These are phyloP conservation scores for Curvularia sp. DNA, from an alignment of 2,329 filamentous ascomycete genomes.

Conservation along the genomic window DNA sequence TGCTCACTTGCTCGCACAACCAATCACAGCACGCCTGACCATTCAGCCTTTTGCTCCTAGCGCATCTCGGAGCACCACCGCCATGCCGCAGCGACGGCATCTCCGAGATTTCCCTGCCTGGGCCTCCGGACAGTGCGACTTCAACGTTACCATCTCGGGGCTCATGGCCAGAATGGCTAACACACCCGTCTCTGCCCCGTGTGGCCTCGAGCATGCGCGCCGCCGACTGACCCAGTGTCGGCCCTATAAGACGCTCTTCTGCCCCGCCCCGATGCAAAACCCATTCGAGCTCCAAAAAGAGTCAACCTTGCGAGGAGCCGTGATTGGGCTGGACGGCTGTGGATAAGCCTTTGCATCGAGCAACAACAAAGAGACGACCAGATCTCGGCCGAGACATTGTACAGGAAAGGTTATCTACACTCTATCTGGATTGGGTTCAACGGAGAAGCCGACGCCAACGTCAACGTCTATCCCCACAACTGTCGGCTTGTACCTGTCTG, in stretches of 20 bases:
- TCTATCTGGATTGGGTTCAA: background rate
- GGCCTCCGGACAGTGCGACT: slow-evolving; percentile 3
- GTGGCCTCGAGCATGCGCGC: background rate
- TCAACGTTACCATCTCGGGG: slow-evolving; percentile 6
- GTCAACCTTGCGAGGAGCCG: background rate
- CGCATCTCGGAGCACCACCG: slow-evolving; percentile 4
- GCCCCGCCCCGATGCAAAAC: background rate
- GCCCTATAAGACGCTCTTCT: background rate
- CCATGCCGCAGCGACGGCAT: slow-evolving; percentile 10
- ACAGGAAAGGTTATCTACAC: background rate
- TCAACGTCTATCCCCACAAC: background rate
- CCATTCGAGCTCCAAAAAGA: background rate
- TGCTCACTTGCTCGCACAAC: background rate
- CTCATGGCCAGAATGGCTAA: slow-evolving; percentile 10
- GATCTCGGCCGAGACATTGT: background rate
- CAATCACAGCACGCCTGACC: background rate
- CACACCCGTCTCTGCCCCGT: background rate
- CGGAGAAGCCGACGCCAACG: background rate
- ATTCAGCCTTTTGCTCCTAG: slow-evolving; percentile 1
- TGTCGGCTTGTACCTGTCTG: background rate
- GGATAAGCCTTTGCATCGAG: background rate
- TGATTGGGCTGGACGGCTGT: background rate
- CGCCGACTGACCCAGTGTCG: background rate
- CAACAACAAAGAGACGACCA: background rate
- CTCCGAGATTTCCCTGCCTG: slow-evolving; percentile 7